Evolutionary conservation across 495 filamentous ascomycete species (phyloP), one percentile per base, ranked within the genome.

Genomic region (Usnea hakonensis): DNA sequence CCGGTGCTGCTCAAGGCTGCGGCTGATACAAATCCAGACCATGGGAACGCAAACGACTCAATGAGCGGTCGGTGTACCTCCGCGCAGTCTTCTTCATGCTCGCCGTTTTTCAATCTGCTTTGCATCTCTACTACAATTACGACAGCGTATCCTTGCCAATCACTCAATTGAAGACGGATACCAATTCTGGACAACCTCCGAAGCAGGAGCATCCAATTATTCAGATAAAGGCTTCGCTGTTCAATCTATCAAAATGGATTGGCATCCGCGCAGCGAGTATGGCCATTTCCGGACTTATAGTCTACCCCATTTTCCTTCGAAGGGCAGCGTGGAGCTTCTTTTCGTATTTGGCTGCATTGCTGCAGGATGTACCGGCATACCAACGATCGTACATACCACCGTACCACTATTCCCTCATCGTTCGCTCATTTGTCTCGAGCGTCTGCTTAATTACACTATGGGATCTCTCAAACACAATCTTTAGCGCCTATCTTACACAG

Each of bases 51-150:
- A 78, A 85, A 17, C 81, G 82, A n/a, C 73, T 97, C 63, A 98
- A 98, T 71, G 94, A 98, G 74, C 79, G 88, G 65, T 84, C 90
- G 1, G 79, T 98, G 37, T 95, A 91, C 72, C 77, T 97, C 21
- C 84, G 88, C 11, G 83, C 83, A 46, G 82, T 87, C 66, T 81
- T 92, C 60, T 64, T 89, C 8, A 72, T 84, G 1, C 75, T 93
- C 21, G 91, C 88, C 7, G 64, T 89, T 41, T 74, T 78, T 28
- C 90, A 96, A 74, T 82, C 88, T 2, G 64, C 79, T 14, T 61
- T 79, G 36, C 94, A 98, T 67, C 74, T 96, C 19, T 83, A 78
- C 62, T 78, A 76, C 60, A 92, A 97, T 69, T 85, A 85, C 66
- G 91, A 96, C 71, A 80, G 79, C 43, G 72, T 95, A 37, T 68